Evolutionary conservation across 2,329 filamentous ascomycete species (phyloP), one percentile per base, ranked within the genome.

Genomic region (Fusarium nelsonii): DNA sequence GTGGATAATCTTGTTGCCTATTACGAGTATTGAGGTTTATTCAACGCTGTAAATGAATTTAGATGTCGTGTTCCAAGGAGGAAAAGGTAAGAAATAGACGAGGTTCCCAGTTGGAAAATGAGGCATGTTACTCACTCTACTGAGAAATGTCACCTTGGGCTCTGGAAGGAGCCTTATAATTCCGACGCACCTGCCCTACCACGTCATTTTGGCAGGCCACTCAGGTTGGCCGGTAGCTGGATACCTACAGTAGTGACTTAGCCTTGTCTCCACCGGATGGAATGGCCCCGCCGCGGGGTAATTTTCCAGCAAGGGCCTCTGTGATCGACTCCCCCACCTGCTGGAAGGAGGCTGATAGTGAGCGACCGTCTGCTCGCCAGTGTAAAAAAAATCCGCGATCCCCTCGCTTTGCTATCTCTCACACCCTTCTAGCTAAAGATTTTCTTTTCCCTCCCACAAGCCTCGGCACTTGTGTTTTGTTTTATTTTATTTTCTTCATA

Each of bases 371-470:
- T 49, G 50, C 33, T 16, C 40, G 40, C 32, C 20, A 30, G 34
- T 39, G 48, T 55, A 44, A 48, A 63, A 70, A 70, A 68, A 59
- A 53, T 52, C 51, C 51, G 40, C 46, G 60, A 61, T 64, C 45
- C 26, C 56, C 52, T 63, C 40, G 23, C 34, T 51, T 37, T 52
- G 36, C 18, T 40, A 20, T 43, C 46, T 43, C 49, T 43, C 49
- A 15, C 15, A 51, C n/a, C 18, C 23, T 30, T 53, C 23, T 33
- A 28, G n/a, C 33, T 48, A 46, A 33, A 51, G n/a, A 5, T 30
- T 50, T 37, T 54, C 36, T 52, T 41, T 51, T 18, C 4, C 6
- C 48, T 30, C 30, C 3, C 46, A 51, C 39, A n/a, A 15, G 15
- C 23, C 23, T 37, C 10, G 32, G 33, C 23, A 41, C n/a, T 45